phyloP scores from a whole-genome alignment of 768 basidiomycete species.

The Tephrocybe sp. region DNA sequence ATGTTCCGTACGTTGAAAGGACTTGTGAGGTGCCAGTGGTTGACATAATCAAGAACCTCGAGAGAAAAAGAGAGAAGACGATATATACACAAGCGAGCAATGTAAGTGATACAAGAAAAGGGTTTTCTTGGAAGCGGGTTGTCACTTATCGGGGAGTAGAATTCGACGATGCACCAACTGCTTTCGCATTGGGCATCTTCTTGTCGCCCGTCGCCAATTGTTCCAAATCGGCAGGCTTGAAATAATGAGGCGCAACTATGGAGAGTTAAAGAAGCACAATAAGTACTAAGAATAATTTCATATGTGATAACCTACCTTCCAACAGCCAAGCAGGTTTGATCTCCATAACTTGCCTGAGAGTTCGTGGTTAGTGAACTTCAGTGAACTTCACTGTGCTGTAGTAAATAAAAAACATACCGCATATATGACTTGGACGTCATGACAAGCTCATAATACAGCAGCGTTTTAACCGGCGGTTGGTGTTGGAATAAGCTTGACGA shows the following conservation, averaged over 20 bases:
- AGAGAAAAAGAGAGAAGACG: too few relatives aligned
- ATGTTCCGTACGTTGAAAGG: constrained; percentile 28
- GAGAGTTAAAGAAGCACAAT: too few relatives aligned
- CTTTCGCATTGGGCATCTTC: constrained; percentile 93
- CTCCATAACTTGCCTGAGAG: constrained; percentile 96
- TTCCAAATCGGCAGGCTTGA: constrained; percentile 83
- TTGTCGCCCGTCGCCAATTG: constrained; percentile 79
- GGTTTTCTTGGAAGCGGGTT: too few relatives aligned
- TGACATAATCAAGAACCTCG: too few relatives aligned
- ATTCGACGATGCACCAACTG: constrained; percentile 39
- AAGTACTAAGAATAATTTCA: constrained; percentile 6
- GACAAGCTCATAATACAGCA: constrained; percentile 96
- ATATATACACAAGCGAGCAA: too few relatives aligned
- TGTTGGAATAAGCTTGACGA: constrained; percentile 93
- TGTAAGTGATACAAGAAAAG: too few relatives aligned
- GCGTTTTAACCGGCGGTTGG: constrained; percentile 88
- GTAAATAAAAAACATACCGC: constrained; percentile 57
- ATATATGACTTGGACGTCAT: constrained; percentile 98
- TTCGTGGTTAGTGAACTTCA: too few relatives aligned
- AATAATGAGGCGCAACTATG: constrained; percentile 97
- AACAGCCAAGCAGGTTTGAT: constrained; percentile 95
- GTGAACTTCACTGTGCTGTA: too few relatives aligned
- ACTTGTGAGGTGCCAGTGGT: too few relatives aligned
- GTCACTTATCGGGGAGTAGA: constrained; percentile 22
- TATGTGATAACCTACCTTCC: constrained; percentile 59